Base-by-base conservation (phyloP, 208 protist species). In the Phytomonas sp. region DNA sequence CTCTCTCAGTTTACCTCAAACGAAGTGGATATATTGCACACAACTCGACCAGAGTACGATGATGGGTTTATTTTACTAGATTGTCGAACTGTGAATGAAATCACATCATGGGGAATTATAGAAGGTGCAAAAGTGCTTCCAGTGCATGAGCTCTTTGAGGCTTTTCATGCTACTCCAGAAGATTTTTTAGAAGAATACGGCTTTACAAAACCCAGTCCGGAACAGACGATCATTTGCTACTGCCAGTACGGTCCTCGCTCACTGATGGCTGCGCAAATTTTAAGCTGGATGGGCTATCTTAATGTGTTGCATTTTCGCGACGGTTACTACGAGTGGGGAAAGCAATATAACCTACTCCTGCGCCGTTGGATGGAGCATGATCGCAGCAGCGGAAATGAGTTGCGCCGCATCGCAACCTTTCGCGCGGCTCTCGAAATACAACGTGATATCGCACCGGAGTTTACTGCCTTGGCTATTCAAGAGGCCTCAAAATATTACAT, bases 291-390 rank as follows among this genome's bases (percentile, higher is more conserved):
- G 82, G 87, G 87, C 32, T 93, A 90, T 66, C 68, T 85, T 11
- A 84, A 88, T 68, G 82, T 90, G 23, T 72, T 93, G 62, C 87
- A 93, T 77, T 88, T 89, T 60, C 80, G 87, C 30, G 87, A 93
- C 60, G 87, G 87, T 33, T 93, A 90, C 73, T 90, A 93, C 68
- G 84, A 93, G 69, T 93, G 87, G 84, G 78, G 81, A 0, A 93
- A 93, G 75, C 87, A 93, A 75, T 93, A 90, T 80, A 93, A 93
- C 69, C 72, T 90, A 7, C 84, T 93, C 23, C 78, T 89, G n/a
- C 79, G 87, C 1, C 79, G 84, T 29, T 93, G 82, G 82, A 89
- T 90, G 87, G 72, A 87, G 69, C 87, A 93, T 77, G 87, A 93
- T 65, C 77, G 80, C 42, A 75, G 78, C 34, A 85, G 81, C 73